phyloP scores from a whole-genome alignment of 192 early-diverging fungal species.

The Coemansia sp. region DNA sequence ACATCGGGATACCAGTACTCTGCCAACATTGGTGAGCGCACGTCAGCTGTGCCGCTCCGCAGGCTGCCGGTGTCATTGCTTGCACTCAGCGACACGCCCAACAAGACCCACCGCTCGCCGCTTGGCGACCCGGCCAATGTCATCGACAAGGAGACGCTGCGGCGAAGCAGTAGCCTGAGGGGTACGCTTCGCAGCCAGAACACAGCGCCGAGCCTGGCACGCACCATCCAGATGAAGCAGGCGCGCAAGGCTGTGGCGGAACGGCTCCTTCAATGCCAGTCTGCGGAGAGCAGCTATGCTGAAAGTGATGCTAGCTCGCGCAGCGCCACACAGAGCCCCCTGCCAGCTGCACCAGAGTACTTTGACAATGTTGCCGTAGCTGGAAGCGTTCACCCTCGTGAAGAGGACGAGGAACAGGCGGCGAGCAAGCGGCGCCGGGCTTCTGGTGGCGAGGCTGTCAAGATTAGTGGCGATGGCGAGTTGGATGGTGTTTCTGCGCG shows the following conservation, averaged over 20 bases:
- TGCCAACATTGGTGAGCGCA: conserved; percentile 7
- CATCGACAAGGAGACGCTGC: conserved; percentile 22
- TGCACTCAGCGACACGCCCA: conserved; percentile 33
- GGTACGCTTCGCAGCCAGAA: conserved; percentile 24
- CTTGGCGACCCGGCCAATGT: conserved; percentile 16
- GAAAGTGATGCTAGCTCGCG: conserved; percentile 3
- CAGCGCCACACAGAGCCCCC: conserved; percentile 7
- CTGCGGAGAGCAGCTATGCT: conserved; percentile 15
- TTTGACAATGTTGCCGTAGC: not conserved
- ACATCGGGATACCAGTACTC: not conserved
- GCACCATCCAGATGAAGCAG: conserved; percentile 55
- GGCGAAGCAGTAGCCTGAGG: conserved; percentile 36
- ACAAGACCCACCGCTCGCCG: conserved; percentile 20
- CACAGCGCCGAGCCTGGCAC: conserved; percentile 48
- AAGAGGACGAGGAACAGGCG: conserved; percentile 21
- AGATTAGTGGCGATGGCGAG: conserved; percentile 19
- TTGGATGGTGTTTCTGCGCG: not conserved
- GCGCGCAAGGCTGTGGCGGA: conserved; percentile 53
- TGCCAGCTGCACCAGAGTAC: not conserved
- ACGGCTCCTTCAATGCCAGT: conserved; percentile 24
- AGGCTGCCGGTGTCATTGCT: conserved; percentile 48
- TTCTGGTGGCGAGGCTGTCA: conserved; percentile 21
- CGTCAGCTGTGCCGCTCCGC: conserved; percentile 37
- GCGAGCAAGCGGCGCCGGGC: conserved; percentile 36
- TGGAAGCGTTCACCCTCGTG: conserved; percentile 31